Base-by-base conservation (phyloP, 2,329 filamentous ascomycete species). In the Didymella arachidicola region DNA sequence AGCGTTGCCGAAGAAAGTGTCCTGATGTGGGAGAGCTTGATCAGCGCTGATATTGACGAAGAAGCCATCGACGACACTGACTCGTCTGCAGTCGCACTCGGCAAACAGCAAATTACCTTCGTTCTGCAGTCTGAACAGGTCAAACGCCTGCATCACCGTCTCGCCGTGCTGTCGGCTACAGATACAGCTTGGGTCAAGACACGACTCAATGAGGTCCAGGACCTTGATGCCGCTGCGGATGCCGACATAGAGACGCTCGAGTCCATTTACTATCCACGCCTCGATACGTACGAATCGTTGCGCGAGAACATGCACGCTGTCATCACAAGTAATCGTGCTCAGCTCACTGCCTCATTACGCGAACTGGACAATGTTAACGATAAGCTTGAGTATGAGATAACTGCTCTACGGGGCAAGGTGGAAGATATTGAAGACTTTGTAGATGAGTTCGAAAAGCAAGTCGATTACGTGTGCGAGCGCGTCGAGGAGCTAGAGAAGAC, bases 361-460 rank as follows among this genome's bases (percentile, higher is more conserved):
- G 91, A 95, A 63, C 83, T 97, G 14, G 93, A 96, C 73, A 85
- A 89, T 22, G 81, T 96, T 38, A 87, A 89, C 2, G 92, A 92
- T 19, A 93, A 93, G 77, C 82, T 98, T 54, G 93, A 98, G 70
- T 98, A 98, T 76, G 94, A 97, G 80, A 89, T 97, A 61, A 86
- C 89, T 59, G 87, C 88, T 16, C 80, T 98, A n/a, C 83, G 87
- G 47, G 87, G 88, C 46, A 92, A 92, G 69, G 89, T 97, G 10
- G 85, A 91, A 68, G 94, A 98, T 71, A 90, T 97, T 8, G 93
- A 97, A 71, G 90, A 92, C 61, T 91, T 90, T 1, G 87, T 96
- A 0, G 80, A 79, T 11, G 89, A 93, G 61, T 96, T 96, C 75
- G 91, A 93, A 76, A 83, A 86, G 47, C 90, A 93, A 74, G 78